Base-by-base conservation (phyloP, 2,329 filamentous ascomycete species). In the Colletotrichum melonis region DNA sequence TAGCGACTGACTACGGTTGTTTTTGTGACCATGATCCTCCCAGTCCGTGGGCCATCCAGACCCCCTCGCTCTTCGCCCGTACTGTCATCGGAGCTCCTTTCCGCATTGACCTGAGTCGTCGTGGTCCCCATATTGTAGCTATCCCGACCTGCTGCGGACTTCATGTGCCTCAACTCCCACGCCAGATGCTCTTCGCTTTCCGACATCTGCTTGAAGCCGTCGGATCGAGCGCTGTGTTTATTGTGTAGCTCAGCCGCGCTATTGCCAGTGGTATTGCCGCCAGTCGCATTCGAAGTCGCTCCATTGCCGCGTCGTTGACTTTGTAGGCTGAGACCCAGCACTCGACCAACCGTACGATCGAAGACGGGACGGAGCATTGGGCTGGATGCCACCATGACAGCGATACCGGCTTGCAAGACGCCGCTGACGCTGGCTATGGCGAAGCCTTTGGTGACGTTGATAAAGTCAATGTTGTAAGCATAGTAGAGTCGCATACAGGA, bases 151-250 rank as follows among this genome's bases (percentile, higher is more conserved):
- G 14, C 49, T 5, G 19, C n/a, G 4, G 24, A 11, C 9, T 58
- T 35, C 57, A 38, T 58, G 35, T 60, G 11, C 12, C 4, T 24
- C 5, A 76, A 12, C 32, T 76, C 75, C 75, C 75, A 76, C 16
- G 69, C 69, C n/a, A 76, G 42, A 38, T 76, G 73, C 46, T 76
- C 75, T 60, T 76, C 74, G 63, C 75, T 76, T 26, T 75, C 75
- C 9, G 74, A 65, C 30, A 76, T 69, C 30, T 73, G 64, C 22
- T 72, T 59, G 54, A 75, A 76, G 32, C 30, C 67, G 12, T 55
- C 19, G 54, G 24, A 26, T 59, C 30, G 30, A 11, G 16, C 19
- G 26, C 32, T 35, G 28, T 11, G 56, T 58, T 7, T 22, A n/a
- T 16, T 60, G 63, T 58, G 14, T 9, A 58, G 30, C 6, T 3